Evolutionary conservation across 1,284 basidiomycete species (phyloP).

Genomic region (Blastosporella zonata): DNA sequence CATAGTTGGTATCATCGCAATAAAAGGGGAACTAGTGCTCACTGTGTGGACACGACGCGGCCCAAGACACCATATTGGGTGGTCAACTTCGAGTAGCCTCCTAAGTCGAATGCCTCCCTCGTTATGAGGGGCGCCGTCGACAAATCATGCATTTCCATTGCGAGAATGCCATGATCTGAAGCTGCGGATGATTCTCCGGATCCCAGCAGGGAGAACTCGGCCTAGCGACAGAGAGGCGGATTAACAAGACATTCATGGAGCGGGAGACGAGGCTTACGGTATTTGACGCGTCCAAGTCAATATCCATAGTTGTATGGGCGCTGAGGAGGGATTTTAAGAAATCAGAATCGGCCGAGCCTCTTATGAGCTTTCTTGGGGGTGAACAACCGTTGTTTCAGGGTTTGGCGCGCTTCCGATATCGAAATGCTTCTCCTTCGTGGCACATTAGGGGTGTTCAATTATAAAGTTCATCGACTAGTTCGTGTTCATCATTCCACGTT

Average conservation of each 20-base stretch:
- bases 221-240: constrained; percentile 20
- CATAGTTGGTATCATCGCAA: not conserved
- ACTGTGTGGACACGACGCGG: constrained; percentile 44
- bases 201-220: constrained; percentile 43
- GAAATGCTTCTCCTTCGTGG: not conserved
- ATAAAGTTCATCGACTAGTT: too few species aligned
- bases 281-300: not conserved
- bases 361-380: not conserved
- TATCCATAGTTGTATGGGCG: not conserved
- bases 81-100: constrained; percentile 28
- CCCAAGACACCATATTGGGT: constrained; percentile 61
- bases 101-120: constrained; percentile 43
- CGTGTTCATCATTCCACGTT: too few species aligned
- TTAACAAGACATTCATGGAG: not conserved
- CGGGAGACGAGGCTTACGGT: not conserved
- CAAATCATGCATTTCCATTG: constrained; percentile 35
- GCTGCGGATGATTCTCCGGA: not conserved
- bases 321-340: not conserved
- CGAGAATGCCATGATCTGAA: not conserved
- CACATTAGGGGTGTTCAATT: not conserved
- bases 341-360: not conserved
- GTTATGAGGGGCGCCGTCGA: constrained; percentile 56
- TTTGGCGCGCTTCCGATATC: not conserved
- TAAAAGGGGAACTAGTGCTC: constrained; percentile 10
- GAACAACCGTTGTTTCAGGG: not conserved